These are phyloP conservation scores for Aspergillus versicolor DNA, from an alignment of 2,329 filamentous ascomycete genomes.

Conservation along the genomic window DNA sequence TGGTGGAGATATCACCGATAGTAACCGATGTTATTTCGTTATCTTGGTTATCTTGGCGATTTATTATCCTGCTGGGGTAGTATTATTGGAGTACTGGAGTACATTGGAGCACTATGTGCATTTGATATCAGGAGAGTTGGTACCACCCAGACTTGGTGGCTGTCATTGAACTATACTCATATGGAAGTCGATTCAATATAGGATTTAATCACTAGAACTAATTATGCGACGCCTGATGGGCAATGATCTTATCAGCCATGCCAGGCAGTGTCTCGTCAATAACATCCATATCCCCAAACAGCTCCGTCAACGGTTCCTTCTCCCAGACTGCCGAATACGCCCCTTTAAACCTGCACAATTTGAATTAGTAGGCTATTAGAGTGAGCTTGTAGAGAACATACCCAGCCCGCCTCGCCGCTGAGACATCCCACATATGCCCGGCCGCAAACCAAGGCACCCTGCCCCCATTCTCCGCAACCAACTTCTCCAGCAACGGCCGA, in stretches of 20 bases:
- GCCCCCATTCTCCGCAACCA: slow-evolving; percentile 15
- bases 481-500: slow-evolving; percentile 20
- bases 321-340: slow-evolving; percentile 26
- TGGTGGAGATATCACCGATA: no score
- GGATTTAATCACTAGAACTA: neutral
- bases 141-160: no score
- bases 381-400: slow-evolving; percentile 5
- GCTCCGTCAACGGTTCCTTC: slow-evolving; percentile 22
- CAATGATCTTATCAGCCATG: slow-evolving; percentile 32
- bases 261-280: slow-evolving; percentile 24
- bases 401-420: slow-evolving; percentile 26
- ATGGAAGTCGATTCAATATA: neutral
- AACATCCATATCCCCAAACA: slow-evolving; percentile 32
- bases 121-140: no score
- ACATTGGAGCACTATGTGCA: no score
- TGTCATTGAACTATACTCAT: no score
- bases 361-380: neutral
- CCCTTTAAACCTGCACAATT: slow-evolving; percentile 23
- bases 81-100: no score
- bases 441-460: slow-evolving; percentile 30
- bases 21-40: no score
- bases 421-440: slow-evolving; percentile 32
- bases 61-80: no score
- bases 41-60: no score
- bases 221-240: neutral